Conservation (phyloP, 1,284 basidiomycete genomes). For the Ceratobasidium sp. region DNA sequence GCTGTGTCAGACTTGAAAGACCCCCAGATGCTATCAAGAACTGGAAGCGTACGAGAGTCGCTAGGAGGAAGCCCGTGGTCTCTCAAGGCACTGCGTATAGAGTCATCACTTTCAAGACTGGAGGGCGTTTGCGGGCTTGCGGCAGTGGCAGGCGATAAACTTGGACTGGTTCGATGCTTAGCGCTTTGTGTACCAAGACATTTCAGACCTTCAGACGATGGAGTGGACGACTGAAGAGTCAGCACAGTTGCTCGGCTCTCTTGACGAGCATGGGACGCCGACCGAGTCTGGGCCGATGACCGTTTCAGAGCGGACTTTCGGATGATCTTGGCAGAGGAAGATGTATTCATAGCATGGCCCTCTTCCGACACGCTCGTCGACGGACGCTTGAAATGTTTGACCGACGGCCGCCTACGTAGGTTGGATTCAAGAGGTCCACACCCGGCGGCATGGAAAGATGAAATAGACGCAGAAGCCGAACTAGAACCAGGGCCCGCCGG, state of each 20-base stretch:
- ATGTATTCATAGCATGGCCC: not conserved
- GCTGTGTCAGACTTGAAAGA: constrained; percentile 35
- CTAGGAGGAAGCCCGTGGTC: constrained; percentile 5
- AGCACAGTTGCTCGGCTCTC: not conserved
- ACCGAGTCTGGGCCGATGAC: not conserved
- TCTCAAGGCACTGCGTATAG: too few relatives aligned
- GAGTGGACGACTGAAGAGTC: not conserved
- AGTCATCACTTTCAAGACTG: not conserved
- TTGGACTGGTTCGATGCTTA: not conserved
- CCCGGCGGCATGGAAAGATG: not conserved
- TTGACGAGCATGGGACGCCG: not conserved
- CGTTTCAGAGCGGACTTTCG: constrained; percentile 22
- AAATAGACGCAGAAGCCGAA: constrained; percentile 2
- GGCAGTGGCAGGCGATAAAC: not conserved
- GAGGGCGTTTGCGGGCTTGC: not conserved
- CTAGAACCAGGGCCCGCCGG: not conserved
- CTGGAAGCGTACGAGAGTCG: constrained; percentile 27
- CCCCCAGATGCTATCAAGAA: constrained; percentile 34
- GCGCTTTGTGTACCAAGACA: not conserved
- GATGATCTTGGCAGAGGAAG: not conserved
- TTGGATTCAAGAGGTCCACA: not conserved
- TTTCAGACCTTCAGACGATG: constrained; percentile 14
- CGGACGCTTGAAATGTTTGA: not conserved
- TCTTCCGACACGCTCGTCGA: constrained; percentile 11
- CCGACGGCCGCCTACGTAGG: not conserved